Conservation (phyloP, 306 rosid genomes). For the Corylus americana region DNA sequence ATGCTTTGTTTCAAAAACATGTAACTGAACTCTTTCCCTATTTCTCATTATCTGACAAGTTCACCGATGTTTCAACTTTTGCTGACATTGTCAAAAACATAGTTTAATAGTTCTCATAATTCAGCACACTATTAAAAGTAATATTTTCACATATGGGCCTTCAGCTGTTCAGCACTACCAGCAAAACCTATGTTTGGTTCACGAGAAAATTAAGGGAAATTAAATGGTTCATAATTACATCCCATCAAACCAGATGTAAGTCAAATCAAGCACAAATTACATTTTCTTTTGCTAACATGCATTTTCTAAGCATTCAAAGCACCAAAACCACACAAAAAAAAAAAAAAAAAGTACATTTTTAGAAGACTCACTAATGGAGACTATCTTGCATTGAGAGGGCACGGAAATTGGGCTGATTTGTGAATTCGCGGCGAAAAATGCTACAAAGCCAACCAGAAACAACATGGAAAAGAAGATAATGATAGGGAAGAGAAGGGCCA, state of each 20-base stretch:
- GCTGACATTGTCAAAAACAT: too few relatives aligned
- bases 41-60: not conserved
- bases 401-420: constrained; percentile 60
- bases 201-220: not conserved
- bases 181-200: not conserved
- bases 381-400: constrained; percentile 82
- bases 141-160: not conserved
- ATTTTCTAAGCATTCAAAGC: constrained; percentile 7
- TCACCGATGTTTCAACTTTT: not conserved
- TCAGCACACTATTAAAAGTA: not conserved
- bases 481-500: too few relatives aligned
- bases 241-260: not conserved
- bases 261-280: not conserved
- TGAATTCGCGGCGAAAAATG: too few relatives aligned
- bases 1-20: too few relatives aligned
- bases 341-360: not conserved
- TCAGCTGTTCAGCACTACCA: not conserved
- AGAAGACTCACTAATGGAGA: constrained; percentile 66
- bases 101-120: too few relatives aligned
- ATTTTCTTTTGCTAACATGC: too few relatives aligned
- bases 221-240: not conserved
- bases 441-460: too few relatives aligned
- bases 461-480: too few relatives aligned
- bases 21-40: too few relatives aligned
- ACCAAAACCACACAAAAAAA: not conserved